Conservation (phyloP, 169 alveolate genomes). For the Besnoitia besnoiti region DNA sequence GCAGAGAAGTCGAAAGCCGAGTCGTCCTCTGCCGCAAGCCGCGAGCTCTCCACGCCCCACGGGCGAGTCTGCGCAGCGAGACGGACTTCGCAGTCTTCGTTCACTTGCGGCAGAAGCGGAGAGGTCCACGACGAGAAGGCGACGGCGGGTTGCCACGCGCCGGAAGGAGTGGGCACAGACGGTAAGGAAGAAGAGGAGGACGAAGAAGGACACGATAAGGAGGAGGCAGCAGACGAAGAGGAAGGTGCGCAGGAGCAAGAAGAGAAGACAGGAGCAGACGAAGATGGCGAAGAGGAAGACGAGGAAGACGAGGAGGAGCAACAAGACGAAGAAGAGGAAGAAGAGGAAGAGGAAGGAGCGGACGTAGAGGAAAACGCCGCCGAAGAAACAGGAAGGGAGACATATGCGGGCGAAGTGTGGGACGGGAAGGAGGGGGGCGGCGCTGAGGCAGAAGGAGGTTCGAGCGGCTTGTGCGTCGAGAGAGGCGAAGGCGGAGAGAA, state of each 20-base stretch:
- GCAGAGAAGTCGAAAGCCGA: too few relatives aligned
- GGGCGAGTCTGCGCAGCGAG: background rate
- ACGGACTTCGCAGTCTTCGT: background rate
- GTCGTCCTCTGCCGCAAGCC: too few relatives aligned
- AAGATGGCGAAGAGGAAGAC: background rate
- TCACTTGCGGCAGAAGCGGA: background rate
- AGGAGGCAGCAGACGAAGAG: background rate
- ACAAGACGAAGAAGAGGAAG: background rate
- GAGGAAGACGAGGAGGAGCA: background rate
- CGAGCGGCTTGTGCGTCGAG: background rate
- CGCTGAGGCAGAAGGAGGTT: too few relatives aligned
- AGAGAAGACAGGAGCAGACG: background rate
- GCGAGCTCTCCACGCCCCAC: background rate
- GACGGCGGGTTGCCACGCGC: background rate
- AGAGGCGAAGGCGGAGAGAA: background rate
- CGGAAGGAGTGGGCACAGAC: background rate
- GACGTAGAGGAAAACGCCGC: background rate
- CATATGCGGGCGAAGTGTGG: too few relatives aligned
- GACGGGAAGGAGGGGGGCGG: too few relatives aligned
- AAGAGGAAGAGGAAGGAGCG: background rate
- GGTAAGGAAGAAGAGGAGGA: constrained; percentile 1
- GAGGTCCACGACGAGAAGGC: background rate
- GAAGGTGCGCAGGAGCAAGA: background rate
- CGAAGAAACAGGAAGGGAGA: background rate
- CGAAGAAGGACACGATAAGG: background rate